Evolutionary conservation across 305 asterid species (phyloP), one percentile per base, ranked within the genome.

Genomic region (Fraxinus platypoda): DNA sequence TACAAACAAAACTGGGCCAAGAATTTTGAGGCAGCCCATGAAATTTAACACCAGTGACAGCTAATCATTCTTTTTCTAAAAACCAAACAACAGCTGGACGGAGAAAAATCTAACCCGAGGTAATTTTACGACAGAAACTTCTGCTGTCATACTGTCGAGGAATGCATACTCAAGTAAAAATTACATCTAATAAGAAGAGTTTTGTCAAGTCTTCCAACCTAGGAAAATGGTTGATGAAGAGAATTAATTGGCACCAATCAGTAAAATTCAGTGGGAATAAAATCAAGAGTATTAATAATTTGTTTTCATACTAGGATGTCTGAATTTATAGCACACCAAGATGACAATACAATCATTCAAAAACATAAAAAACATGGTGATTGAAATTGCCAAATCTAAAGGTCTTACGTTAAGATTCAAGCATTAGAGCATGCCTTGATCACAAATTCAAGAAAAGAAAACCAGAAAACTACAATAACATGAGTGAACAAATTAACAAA

Each of bases 321-420:
- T 13, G 5, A 46, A 46, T 13, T 46, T 4, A 46, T 46, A 13
- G 19, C 19, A 46, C 19, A 88, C 75, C 88, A 80, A 79, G 87
- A 81, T 80, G 80, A 90, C 86, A 87, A 2, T 77, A 88, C 91
- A 37, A 79, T 86, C 90, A 1, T 1, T 17, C 25, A n/a, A 54
- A 15, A n/a, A 3, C 64, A 7, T 17, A 17, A 52, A n/a, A 9
- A 54, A 84, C 79, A 73, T 73, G 76, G 34, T 57, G 78, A 81
- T 75, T 73, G 52, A 66, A 74, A 43, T 77, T 78, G 78, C 31
- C 52, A 83, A 83, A 49, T 49, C 62, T 4, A 49, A 15, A 49
- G 62, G 62, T 15, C 21, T 15, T 49, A 49, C 19, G 5, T 49
- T 12, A 15, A 49, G 19, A 49, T 13, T 49, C 23, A n/a, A 15